phyloP scores from a whole-genome alignment of 2,329 filamentous ascomycete species.

The Penicillium sp. region DNA sequence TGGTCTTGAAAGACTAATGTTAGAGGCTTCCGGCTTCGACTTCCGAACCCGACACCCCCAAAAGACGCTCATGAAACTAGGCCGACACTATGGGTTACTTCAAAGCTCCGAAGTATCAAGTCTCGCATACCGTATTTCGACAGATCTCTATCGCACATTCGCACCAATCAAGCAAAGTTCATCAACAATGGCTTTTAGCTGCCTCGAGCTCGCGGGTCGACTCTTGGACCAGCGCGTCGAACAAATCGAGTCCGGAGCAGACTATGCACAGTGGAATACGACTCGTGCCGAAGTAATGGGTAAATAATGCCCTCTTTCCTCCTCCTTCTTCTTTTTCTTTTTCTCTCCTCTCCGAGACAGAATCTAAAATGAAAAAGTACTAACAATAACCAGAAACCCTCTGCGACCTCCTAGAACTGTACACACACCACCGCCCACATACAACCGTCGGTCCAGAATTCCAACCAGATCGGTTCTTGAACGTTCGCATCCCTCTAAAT shows the following conservation, averaged over 20 bases:
- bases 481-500: conserved; percentile 82
- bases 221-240: conserved; percentile 58
- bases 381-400: conserved; percentile 62
- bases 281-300: conserved; percentile 48
- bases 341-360: neutral
- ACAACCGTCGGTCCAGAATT: conserved; percentile 72
- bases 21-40: conserved; percentile 90
- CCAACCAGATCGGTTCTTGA: conserved; percentile 74
- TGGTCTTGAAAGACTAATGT: conserved; percentile 83
- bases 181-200: conserved; percentile 76
- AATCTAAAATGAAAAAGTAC: conserved; percentile 25
- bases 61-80: conserved; percentile 75
- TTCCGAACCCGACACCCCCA: conserved; percentile 88
- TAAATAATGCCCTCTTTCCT: conserved; percentile 38
- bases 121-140: conserved; percentile 73
- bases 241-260: conserved; percentile 45
- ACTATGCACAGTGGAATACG: conserved; percentile 51
- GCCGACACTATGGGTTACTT: conserved; percentile 56
- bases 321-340: no score
- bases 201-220: conserved; percentile 74
- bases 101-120: conserved; percentile 55
- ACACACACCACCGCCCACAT: conserved; percentile 73
- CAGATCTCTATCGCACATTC: conserved; percentile 91
- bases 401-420: conserved; percentile 85
- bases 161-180: conserved; percentile 86